Base-by-base conservation (phyloP, 1,139 yeast species). In the Candida sojae region DNA sequence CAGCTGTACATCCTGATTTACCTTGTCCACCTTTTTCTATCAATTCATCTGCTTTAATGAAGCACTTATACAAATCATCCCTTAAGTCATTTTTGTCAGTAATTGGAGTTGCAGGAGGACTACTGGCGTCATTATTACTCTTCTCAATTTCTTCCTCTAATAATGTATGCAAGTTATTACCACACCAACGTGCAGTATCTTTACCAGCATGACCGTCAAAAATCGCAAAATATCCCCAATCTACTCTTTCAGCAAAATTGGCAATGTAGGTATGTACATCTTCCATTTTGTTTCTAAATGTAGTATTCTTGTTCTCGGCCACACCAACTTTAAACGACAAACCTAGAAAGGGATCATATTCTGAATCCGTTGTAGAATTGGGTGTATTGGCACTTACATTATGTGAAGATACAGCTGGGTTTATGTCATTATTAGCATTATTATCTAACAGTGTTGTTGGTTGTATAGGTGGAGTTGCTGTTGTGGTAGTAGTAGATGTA, bases 171-270 rank as follows among this genome's bases (percentile, higher is more conserved):
- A 93, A 69, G 58, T 88, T 83, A 53, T 90, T 86, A 0, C 97
- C 96, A 70, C 98, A 91, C 96, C 96, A 93, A 57, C 95, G 83
- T 1, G 99, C 96, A 8, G 96, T 86, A 56, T 84, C 90, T 52
- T 85, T 83, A 13, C 99, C 99, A 2, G 98, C 99, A 68, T 93
- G 99, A 11, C 99, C 99, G 67, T 93, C 99, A 67, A 91, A 93
- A 4, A 93, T 80, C 12, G 96, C 99, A 77, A 93, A 92, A 64
- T 89, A 93, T 3, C 97, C 99, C 86, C 96, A 88, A 64, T 92
- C 98, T 21, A 86, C 77, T 47, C 88, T 68, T 57, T 90, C 96
- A 29, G 93, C 95, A 71, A 88, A 93, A 68, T 93, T 91, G 58
- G 96, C 93, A 40, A 91, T 91, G 61, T 88, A 90, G 0, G 96